Conservation (phyloP, 768 basidiomycete species). For the Boletus huronensis region DNA sequence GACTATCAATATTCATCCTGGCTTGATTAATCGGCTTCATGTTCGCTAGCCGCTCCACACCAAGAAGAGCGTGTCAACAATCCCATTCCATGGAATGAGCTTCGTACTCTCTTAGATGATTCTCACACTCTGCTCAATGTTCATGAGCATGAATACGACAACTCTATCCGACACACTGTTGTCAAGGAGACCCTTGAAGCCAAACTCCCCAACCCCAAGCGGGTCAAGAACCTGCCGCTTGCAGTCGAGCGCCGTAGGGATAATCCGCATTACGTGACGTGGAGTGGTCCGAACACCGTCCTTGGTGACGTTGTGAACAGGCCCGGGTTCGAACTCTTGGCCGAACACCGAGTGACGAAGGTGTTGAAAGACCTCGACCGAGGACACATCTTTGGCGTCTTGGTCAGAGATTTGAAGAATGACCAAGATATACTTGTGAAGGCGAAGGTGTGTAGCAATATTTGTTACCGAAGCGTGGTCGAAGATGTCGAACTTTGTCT, state of each 20-base stretch:
- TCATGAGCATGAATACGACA: background rate
- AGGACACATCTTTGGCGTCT: background rate
- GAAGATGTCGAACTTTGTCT: background rate
- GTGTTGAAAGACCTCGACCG: background rate
- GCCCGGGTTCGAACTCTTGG: background rate
- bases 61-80: background rate
- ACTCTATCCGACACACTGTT: background rate
- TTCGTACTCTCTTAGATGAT: background rate
- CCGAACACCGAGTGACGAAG: background rate
- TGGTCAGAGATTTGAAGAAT: background rate
- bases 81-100: background rate
- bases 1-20: background rate
- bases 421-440: background rate
- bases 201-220: background rate
- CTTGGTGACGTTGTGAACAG: background rate
- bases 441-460: background rate
- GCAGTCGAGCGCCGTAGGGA: background rate
- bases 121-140: background rate
- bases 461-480: background rate
- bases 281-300: background rate
- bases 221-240: background rate
- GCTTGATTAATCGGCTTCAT: background rate
- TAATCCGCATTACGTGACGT: background rate
- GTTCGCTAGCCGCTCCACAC: background rate
- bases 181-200: background rate